Evolutionary conservation across 192 early-diverging fungal species (phyloP), one percentile per base, ranked within the genome.

Genomic region (Chytriomyces hyalinus): DNA sequence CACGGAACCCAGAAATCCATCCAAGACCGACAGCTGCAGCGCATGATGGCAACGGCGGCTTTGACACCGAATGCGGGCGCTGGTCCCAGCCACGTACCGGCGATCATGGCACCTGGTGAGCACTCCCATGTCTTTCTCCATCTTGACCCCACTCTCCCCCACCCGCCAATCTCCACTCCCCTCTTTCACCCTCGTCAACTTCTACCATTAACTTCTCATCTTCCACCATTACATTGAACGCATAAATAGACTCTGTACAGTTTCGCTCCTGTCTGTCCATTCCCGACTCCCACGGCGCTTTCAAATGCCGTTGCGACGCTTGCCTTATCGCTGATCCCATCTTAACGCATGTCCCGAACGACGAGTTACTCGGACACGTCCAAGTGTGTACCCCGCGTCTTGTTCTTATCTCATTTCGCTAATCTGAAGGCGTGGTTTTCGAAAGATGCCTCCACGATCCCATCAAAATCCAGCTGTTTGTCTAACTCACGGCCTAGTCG

Each of bases 401-500:
- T 36, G 36, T 36, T 36, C 36, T 36, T 36, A 36, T 36, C 36
- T 36, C 36, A 36, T 36, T 36, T 36, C 36, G 36, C 36, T 36
- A 36, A 36, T 3, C 0, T 36, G 36, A 36, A 36, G 36, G 36
- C 36, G 36, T 36, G 36, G 36, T 36, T 36, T 36, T 36, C 36
- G 36, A 36, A 13, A 57, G 53, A 57, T 20, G 13, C 20, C 53
- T 57, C 15, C 53, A 13, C 53, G 53, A 57, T 57, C 66, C 53
- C 53, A 20, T 57, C 15, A 57, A 57, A 57, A 76, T 49, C 46
- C 64, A 11, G 8, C 50, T 3, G 8, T 11, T 5, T 22, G 44
- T 1, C 64, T 74, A 46, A 82, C 84, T 6, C 22, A 28, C n/a
- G 20, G 85, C 22, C 81, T 97, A 67, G 86, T 92, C 59, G 83